These are phyloP conservation scores for Cordyceps sp. DNA, from an alignment of 2,329 filamentous ascomycete genomes.

Conservation along the genomic window DNA sequence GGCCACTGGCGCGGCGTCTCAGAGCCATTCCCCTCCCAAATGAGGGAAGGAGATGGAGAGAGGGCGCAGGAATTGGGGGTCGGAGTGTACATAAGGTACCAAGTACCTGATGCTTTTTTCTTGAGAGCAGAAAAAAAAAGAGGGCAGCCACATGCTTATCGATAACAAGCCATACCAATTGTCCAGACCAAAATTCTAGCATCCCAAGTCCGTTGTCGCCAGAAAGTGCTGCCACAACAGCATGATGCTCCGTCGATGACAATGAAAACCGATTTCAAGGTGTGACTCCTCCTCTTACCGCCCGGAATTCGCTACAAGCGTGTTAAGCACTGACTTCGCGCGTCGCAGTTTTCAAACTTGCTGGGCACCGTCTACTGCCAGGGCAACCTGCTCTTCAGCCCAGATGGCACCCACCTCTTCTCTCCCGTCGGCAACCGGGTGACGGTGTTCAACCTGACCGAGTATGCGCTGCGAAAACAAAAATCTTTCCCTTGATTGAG, in stretches of 20 bases:
- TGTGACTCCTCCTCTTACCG: slow-evolving; percentile 24
- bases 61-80: too few species aligned
- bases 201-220: neutral
- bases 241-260: slow-evolving; percentile 25
- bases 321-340: neutral
- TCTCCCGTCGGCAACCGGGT: slow-evolving; percentile 95
- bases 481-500: too few species aligned
- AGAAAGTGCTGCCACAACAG: too few species aligned
- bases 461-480: slow-evolving; percentile 19
- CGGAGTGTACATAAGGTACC: too few species aligned
- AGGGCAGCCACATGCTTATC: too few species aligned
- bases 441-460: slow-evolving; percentile 87
- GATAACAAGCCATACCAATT: too few species aligned
- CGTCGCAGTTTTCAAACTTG: slow-evolving; percentile 78
- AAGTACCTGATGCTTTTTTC: too few species aligned
- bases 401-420: slow-evolving; percentile 87
- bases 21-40: too few species aligned
- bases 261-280: slow-evolving; percentile 99
- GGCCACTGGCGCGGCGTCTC: too few species aligned
- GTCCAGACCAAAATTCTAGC: too few species aligned
- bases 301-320: neutral
- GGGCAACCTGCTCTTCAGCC: slow-evolving; percentile 92
- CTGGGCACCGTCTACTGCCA: slow-evolving; percentile 96
- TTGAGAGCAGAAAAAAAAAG: too few species aligned
- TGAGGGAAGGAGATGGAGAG: too few species aligned